Percentiles rank a stretch among this genome's conserved stretches.
phyloP scores from a whole-genome alignment of 2,329 filamentous ascomycete species.

The Chaetoscypha palmicola region DNA sequence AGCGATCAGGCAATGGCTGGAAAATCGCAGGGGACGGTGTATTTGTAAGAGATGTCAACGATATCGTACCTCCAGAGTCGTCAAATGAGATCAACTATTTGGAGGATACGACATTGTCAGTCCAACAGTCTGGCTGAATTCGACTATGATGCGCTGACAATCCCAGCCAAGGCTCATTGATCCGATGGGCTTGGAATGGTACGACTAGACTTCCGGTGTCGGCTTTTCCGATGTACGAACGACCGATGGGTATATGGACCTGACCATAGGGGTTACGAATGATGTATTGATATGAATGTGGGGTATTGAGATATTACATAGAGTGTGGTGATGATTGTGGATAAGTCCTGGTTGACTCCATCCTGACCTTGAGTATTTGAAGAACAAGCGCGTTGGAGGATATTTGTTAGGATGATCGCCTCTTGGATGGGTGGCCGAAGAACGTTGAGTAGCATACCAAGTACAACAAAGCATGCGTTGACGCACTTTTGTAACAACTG shows the following conservation, averaged over 20 bases:
- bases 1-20: constrained; percentile 36
- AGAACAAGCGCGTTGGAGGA: no score
- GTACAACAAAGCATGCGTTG: no score
- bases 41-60: constrained; percentile 33
- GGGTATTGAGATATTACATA: no score
- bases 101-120: constrained; percentile 24
- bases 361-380: no score
- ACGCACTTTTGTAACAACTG: no score
- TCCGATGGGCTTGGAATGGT: constrained; percentile 27
- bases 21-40: constrained; percentile 38
- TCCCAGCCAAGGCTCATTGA: constrained; percentile 19
- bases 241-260: neutral
- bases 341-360: no score
- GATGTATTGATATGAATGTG: no score
- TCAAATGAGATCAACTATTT: constrained; percentile 10
- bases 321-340: no score
- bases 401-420: no score
- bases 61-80: constrained; percentile 2
- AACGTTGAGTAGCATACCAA: no score
- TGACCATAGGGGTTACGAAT: no score
- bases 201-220: constrained; percentile 23
- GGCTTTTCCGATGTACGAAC: constrained; percentile 18
- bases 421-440: no score
- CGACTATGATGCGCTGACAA: constrained; percentile 9
- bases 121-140: constrained; percentile 12